Percentiles rank a stretch among this genome's conserved stretches.
Conservation (phyloP, 345 rosid genomes). For the Arabidopsis suecica region DNA sequence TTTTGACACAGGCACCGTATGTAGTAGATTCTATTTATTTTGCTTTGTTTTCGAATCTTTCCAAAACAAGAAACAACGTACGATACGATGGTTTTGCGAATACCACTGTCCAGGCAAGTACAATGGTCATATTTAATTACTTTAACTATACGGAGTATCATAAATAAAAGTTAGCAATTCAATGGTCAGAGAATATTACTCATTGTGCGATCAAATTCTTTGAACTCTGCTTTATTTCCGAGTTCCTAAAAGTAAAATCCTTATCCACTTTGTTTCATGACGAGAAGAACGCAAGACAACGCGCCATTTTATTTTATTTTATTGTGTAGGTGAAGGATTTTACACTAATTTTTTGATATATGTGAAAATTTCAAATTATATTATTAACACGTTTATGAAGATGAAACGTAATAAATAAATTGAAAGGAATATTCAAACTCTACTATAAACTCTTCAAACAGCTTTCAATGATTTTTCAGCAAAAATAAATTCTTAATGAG, state of each 20-base stretch:
- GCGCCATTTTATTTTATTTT: neutral
- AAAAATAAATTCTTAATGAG: neutral
- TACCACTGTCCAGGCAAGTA: constrained; percentile 31
- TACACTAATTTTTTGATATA: neutral
- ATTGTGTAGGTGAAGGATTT: neutral
- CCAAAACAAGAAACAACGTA: constrained; percentile 26
- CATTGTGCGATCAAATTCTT: neutral
- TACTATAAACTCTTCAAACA: neutral
- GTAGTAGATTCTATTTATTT: constrained; percentile 11
- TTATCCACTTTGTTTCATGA: constrained; percentile 16
- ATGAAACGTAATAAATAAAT: neutral
- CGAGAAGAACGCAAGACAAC: neutral
- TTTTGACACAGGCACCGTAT: constrained; percentile 6
- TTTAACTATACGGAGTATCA: neutral
- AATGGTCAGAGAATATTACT: constrained; percentile 5
- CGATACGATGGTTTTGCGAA: constrained; percentile 27
- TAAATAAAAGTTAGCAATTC: neutral
- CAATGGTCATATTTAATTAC: neutral
- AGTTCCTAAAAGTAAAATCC: neutral
- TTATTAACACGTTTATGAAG: neutral
- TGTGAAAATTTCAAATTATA: neutral
- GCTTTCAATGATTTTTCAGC: neutral
- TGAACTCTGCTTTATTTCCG: neutral
- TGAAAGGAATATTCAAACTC: neutral
- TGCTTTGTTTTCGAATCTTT: constrained; percentile 24